Conservation (phyloP, 1,284 basidiomycete species). For the Sporisorium iseilematis-ciliati region DNA sequence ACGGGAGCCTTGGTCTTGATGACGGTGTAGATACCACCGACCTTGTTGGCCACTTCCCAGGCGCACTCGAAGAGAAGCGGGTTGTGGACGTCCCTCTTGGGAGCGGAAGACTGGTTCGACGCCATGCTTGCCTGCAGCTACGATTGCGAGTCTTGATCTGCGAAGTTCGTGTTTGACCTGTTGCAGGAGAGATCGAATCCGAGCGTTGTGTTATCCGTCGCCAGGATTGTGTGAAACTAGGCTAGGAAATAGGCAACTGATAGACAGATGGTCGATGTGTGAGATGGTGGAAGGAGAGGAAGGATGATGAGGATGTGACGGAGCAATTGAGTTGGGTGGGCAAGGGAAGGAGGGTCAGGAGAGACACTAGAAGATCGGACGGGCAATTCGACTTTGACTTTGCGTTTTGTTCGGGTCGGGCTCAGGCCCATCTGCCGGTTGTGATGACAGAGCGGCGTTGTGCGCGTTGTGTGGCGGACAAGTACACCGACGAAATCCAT, state of each 20-base stretch:
- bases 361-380: too few relatives aligned
- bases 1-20: conserved; percentile 99
- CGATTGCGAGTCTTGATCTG: neutral
- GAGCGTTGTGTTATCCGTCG: neutral
- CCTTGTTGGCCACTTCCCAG: conserved; percentile 72
- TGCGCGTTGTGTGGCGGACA: too few relatives aligned
- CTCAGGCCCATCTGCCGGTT: too few relatives aligned
- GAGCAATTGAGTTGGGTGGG: too few relatives aligned
- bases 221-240: neutral
- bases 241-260: neutral
- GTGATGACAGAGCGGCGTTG: too few relatives aligned
- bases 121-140: conserved; percentile 24
- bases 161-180: neutral
- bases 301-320: too few relatives aligned
- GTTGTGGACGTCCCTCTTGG: conserved; percentile 62
- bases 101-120: conserved; percentile 9
- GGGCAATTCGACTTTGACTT: too few relatives aligned
- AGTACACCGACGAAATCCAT: too few relatives aligned
- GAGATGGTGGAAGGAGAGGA: neutral
- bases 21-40: conserved; percentile 98
- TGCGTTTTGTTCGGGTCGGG: too few relatives aligned
- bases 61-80: conserved; percentile 66
- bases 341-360: too few relatives aligned
- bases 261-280: neutral
- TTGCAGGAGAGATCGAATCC: neutral